Evolutionary conservation across 139 green algal species (phyloP).

Genomic region (Chlorokybus atmophyticus): DNA sequence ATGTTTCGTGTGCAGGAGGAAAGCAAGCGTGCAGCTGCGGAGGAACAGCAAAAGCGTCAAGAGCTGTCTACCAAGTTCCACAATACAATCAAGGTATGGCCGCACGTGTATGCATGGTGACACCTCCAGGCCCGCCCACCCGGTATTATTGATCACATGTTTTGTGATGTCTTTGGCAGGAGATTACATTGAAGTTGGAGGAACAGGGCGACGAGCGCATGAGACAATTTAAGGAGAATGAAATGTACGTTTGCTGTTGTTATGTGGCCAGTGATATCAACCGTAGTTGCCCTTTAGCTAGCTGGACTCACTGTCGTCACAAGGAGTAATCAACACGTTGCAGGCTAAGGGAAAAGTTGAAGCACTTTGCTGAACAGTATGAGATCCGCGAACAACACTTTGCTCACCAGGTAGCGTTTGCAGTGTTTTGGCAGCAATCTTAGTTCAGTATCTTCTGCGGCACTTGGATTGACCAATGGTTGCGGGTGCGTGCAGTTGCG

Average conservation of each 20-base stretch:
- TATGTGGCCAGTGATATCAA: no score
- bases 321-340: no score
- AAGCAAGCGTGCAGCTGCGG: slow-evolving; percentile 11
- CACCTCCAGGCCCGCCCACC: not conserved
- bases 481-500: slow-evolving; percentile 6
- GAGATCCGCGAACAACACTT: slow-evolving; percentile 26
- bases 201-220: slow-evolving; percentile 21
- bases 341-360: slow-evolving; percentile 22
- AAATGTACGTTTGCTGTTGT: slow-evolving; percentile 8
- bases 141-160: not conserved
- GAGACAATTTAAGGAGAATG: slow-evolving; percentile 24
- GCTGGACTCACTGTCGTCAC: no score
- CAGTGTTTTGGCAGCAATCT: not conserved
- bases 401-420: slow-evolving; percentile 9
- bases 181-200: slow-evolving; percentile 28
- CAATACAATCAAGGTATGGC: slow-evolving; percentile 19
- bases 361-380: slow-evolving; percentile 25
- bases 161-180: slow-evolving; percentile 1
- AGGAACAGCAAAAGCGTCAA: slow-evolving; percentile 24
- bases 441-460: no score
- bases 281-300: no score
- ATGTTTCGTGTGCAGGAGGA: slow-evolving; percentile 21
- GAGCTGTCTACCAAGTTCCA: slow-evolving; percentile 25
- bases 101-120: not conserved
- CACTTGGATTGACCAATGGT: not conserved